Base-by-base conservation (phyloP, 768 basidiomycete species). In the Rhizopogon vesiculosus region DNA sequence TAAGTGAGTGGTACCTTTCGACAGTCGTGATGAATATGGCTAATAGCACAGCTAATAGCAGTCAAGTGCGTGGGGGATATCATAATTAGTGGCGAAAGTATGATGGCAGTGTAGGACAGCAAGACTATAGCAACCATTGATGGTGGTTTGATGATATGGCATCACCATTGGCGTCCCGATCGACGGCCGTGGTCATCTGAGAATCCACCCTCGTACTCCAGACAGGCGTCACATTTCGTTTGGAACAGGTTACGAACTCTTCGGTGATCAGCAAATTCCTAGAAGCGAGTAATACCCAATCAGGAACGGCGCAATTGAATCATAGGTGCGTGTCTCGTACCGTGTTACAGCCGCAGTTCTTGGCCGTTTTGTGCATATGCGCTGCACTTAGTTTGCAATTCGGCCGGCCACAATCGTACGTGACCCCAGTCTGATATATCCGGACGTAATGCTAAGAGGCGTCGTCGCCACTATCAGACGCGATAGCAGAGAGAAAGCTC, bases 171-270 rank as follows among this genome's bases (percentile, higher is more conserved):
- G 29, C 55, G 60, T 7, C 58, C 69, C n/a, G 65, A 53, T 57
- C 62, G 65, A 45, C 63, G 72, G 53, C 63, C 70, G 46, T 71
- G 66, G 58, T 73, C 73, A 33, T 71, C 69, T 49, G 54, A n/a
- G 53, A 54, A 31, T 33, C 60, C 59, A 16, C 53, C 61, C 40
- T 74, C 69, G 51, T 66, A 66, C n/a, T 43, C 42, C 58, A 72
- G 76, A 72, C 86, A 87, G 1, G 46, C 59, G 5, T 85, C 86
- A 70, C 86, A 88, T 54, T 79, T 73, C 55, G 78, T 77, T 61
- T 86, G 85, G 61, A 89, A 85, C 67, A 87, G 74, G 66, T 82
- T 89, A 56, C 78, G 71, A 40, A 89, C 82, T 41, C 78, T 76
- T 53, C 80, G 76, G 40, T 81, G 65, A 61, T 87, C 84, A 48